Percentiles rank a stretch among this genome's conserved stretches.
phyloP scores from a whole-genome alignment of 257 asterid genomes.

The Solanum bulbocastanum region DNA sequence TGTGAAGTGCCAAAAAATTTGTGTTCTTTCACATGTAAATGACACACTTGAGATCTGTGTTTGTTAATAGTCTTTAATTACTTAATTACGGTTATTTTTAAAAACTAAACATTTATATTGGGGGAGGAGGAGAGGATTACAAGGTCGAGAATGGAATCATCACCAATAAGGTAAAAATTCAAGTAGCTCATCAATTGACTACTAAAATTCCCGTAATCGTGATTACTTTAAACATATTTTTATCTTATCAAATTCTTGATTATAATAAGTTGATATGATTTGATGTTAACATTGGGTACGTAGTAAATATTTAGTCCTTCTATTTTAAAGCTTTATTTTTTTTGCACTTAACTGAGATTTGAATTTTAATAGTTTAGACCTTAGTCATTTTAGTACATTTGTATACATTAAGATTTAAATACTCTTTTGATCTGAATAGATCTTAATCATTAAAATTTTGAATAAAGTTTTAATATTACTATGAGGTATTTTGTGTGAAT shows the following conservation, averaged over 20 bases:
- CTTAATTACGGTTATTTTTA: background rate
- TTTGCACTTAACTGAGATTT: no score
- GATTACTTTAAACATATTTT: background rate
- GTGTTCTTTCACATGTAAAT: background rate
- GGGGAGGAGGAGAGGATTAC: background rate
- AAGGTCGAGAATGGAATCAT: background rate
- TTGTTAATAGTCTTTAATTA: background rate
- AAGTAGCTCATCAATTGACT: background rate
- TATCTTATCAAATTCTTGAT: background rate
- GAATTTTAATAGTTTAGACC: no score
- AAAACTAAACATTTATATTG: no score
- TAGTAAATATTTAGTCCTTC: no score
- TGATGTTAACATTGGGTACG: no score
- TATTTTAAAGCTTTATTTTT: background rate
- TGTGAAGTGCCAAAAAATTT: background rate
- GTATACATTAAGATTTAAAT: no score
- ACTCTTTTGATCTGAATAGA: background rate
- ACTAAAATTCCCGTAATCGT: no score
- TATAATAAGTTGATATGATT: background rate
- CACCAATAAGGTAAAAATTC: no score
- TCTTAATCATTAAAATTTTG: background rate
- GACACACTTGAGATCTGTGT: background rate
- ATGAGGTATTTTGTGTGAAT: no score
- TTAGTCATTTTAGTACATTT: no score
- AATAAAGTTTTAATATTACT: no score